Evolutionary conservation across 2,329 filamentous ascomycete genomes (phyloP).

Genomic region (Dactylellina leptospora): DNA sequence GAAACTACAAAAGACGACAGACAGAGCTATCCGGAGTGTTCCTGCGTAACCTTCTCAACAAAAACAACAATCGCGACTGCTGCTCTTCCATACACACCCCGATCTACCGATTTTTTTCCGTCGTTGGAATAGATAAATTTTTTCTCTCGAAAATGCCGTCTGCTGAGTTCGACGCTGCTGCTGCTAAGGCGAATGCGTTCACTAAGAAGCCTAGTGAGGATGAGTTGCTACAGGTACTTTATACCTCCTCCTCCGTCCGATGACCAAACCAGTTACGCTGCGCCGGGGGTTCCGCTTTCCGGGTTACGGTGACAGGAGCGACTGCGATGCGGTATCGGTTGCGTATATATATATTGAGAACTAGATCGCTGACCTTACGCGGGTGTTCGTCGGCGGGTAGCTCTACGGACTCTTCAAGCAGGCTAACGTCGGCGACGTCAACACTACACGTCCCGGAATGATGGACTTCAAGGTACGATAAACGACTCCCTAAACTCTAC

Average conservation of each 20-base stretch:
- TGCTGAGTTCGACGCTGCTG: conserved; percentile 39
- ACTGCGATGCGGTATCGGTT: no score
- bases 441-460: conserved; percentile 42
- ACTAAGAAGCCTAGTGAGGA: conserved; percentile 36
- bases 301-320: no score
- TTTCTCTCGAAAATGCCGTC: conserved; percentile 29
- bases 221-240: conserved; percentile 28
- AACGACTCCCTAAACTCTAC: no score
- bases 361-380: no score
- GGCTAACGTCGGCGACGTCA: conserved; percentile 50
- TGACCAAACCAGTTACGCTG: no score
- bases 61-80: not conserved
- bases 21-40: no score
- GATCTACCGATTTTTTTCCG: not conserved
- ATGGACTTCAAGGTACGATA: conserved; percentile 50
- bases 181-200: conserved; percentile 19
- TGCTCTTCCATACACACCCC: not conserved
- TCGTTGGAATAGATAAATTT: not conserved
- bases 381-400: conserved; percentile 12
- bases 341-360: no score
- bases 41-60: conserved; percentile 5
- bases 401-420: conserved; percentile 55
- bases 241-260: not conserved
- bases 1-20: no score
- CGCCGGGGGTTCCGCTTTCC: no score